A percentile compares a stretch with the other conserved stretches of the same genome.
Conservation (phyloP, 345 rosid genomes). For the Lepidium aucheri region DNA sequence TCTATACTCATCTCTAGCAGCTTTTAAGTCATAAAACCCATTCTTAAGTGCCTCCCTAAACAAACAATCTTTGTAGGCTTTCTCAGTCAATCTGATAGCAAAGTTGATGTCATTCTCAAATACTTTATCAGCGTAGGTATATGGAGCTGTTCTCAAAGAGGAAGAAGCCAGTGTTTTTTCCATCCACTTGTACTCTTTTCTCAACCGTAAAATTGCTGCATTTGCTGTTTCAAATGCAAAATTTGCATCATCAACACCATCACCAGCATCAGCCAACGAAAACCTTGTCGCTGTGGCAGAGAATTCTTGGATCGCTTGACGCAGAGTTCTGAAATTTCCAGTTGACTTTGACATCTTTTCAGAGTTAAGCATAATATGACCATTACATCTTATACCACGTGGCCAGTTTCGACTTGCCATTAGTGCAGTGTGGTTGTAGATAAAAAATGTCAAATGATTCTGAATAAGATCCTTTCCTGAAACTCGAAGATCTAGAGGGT, state of each 20-base stretch:
- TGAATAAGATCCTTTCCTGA: conserved; percentile 97
- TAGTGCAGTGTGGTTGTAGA: conserved; percentile 80
- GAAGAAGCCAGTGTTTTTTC: conserved; percentile 61
- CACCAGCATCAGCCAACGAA: conserved; percentile 92
- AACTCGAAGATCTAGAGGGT: conserved; percentile 89
- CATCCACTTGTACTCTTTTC: conserved; percentile 88
- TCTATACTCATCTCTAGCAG: conserved; percentile 87
- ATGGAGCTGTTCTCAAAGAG: conserved; percentile 60
- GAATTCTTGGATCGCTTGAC: conserved; percentile 73
- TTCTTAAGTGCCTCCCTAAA: conserved; percentile 85
- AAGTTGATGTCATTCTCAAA: conserved; percentile 82
- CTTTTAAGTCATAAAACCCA: conserved; percentile 88
- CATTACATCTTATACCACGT: conserved; percentile 87
- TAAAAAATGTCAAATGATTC: conserved; percentile 83
- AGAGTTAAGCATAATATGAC: conserved; percentile 93
- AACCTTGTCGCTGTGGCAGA: conserved; percentile 88
- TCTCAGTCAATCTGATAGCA: conserved; percentile 64
- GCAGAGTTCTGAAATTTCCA: conserved; percentile 85
- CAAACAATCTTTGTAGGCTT: conserved; percentile 58
- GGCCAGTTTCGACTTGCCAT: conserved; percentile 87
- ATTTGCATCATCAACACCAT: conserved; percentile 95
- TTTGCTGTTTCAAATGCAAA: conserved; percentile 87
- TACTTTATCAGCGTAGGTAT: conserved; percentile 76
- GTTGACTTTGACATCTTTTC: conserved; percentile 98
- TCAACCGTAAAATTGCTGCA: conserved; percentile 76